phyloP scores from a whole-genome alignment of 2,329 filamentous ascomycete species.

The Colletotrichum spaethianum region DNA sequence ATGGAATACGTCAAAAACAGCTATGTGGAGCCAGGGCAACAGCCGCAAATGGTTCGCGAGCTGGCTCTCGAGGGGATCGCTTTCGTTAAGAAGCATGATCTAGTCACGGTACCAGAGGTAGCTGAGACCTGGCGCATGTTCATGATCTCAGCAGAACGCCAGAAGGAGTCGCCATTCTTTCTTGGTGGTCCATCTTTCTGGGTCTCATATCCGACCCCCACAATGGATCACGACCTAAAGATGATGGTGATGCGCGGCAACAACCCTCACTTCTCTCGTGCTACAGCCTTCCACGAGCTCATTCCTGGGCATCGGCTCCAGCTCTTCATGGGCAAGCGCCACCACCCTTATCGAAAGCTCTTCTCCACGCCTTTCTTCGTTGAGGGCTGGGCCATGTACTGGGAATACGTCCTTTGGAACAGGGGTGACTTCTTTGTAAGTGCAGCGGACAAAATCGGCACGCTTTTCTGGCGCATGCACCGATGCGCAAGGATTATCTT shows the following conservation, averaged over 20 bases:
- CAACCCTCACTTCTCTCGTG: conserved; percentile 69
- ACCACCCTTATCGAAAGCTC: conserved; percentile 63
- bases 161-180: conserved; percentile 73
- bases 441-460: conserved; percentile 68
- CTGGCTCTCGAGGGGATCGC: conserved; percentile 65
- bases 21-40: conserved; percentile 67
- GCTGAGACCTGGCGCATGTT: conserved; percentile 69
- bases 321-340: conserved; percentile 61
- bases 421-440: conserved; percentile 64
- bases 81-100: conserved; percentile 67
- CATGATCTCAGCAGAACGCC: conserved; percentile 68
- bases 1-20: conserved; percentile 70
- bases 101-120: conserved; percentile 68
- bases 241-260: conserved; percentile 73
- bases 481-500: conserved; percentile 72
- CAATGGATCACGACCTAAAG: conserved; percentile 68
- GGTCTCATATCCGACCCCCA: conserved; percentile 68
- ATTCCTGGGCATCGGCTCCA: conserved; percentile 72
- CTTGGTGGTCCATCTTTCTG: conserved; percentile 68
- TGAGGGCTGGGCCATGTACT: conserved; percentile 75
- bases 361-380: conserved; percentile 72
- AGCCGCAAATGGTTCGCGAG: conserved; percentile 65
- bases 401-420: conserved; percentile 72
- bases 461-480: conserved; percentile 75
- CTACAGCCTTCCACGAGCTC: conserved; percentile 74